These are phyloP conservation scores for Paecilomyces variotii DNA, from an alignment of 2,329 filamentous ascomycete species.

Conservation along the genomic window DNA sequence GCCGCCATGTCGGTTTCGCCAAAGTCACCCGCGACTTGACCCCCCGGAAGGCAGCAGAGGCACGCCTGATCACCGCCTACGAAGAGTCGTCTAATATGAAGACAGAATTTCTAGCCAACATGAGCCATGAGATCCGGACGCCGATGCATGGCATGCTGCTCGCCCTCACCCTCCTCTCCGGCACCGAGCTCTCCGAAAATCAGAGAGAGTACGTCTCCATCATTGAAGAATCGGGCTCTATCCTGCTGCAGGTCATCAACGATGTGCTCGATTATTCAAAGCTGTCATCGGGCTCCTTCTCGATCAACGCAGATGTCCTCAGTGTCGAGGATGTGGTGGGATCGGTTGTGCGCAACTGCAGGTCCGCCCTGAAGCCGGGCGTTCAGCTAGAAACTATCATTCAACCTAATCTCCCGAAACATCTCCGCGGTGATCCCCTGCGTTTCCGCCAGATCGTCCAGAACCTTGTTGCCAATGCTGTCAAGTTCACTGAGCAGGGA, in stretches of 20 bases:
- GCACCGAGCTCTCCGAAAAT: slow-evolving; percentile 44
- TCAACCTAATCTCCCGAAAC: slow-evolving; percentile 41
- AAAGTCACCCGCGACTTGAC: slow-evolving; percentile 54
- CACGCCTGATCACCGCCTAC: slow-evolving; percentile 49
- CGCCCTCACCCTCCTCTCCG: slow-evolving; percentile 50
- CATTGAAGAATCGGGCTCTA: slow-evolving; percentile 52
- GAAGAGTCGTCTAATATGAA: slow-evolving; percentile 58
- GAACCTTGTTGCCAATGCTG: slow-evolving; percentile 53
- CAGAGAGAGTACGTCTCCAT: slow-evolving; percentile 51
- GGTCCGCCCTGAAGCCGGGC: slow-evolving; percentile 38
- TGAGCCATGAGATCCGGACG: slow-evolving; percentile 57
- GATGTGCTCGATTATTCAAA: slow-evolving; percentile 62
- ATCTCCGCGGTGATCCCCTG: slow-evolving; percentile 49
- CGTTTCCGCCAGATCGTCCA: slow-evolving; percentile 56
- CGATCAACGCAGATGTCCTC: slow-evolving; percentile 47
- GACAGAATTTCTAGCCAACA: slow-evolving; percentile 55
- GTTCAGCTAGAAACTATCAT: slow-evolving; percentile 41
- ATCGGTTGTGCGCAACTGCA: slow-evolving; percentile 45
- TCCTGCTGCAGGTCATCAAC: slow-evolving; percentile 55
- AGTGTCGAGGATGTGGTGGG: slow-evolving; percentile 38
- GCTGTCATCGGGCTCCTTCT: slow-evolving; percentile 52
- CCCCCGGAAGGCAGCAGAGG: slow-evolving; percentile 48
- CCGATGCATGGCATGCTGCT: slow-evolving; percentile 58
- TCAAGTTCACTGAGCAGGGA: slow-evolving; percentile 54
- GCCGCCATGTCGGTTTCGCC: slow-evolving; percentile 48